phyloP scores from a whole-genome alignment of 2,329 filamentous ascomycete genomes.

The Elsinoe arachidis region DNA sequence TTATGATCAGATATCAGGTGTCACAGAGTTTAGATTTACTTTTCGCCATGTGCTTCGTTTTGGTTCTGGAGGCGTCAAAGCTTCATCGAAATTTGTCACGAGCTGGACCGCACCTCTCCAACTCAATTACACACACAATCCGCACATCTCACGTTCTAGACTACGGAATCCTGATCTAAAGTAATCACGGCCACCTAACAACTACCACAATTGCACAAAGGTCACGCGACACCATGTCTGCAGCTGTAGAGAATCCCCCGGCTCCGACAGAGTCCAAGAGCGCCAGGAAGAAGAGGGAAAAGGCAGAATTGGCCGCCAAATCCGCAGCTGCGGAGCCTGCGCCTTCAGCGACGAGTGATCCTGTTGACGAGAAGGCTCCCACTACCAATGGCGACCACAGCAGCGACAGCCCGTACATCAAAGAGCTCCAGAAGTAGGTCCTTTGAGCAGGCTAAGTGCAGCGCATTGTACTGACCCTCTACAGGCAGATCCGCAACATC shows the following conservation, averaged over 20 bases:
- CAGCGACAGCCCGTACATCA: slow-evolving; percentile 70
- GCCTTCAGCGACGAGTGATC: slow-evolving; percentile 20
- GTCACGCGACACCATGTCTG: slow-evolving; percentile 48
- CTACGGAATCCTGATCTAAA: too few relatives aligned
- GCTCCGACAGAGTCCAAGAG: slow-evolving; percentile 48
- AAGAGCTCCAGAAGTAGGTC: slow-evolving; percentile 83
- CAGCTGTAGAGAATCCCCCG: slow-evolving; percentile 55
- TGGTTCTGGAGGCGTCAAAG: not conserved
- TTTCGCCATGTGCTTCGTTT: too few relatives aligned
- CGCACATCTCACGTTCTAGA: not conserved
- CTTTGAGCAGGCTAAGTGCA: slow-evolving; percentile 2
- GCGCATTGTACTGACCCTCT: slow-evolving; percentile 17
- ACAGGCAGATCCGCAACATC: slow-evolving; percentile 79
- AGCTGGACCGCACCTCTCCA: too few relatives aligned
- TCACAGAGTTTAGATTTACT: not conserved
- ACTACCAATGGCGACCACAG: slow-evolving; percentile 52
- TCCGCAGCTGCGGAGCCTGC: slow-evolving; percentile 24
- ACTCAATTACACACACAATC: not conserved
- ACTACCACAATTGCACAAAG: not conserved
- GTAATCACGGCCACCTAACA: too few relatives aligned
- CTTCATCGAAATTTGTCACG: not conserved
- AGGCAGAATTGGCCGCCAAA: slow-evolving; percentile 31
- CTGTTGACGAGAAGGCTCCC: slow-evolving; percentile 27
- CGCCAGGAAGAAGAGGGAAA: slow-evolving; percentile 46
- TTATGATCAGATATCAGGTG: not conserved